Evolutionary conservation across 345 rosid genomes (phyloP).

Genomic region (Arabidopsis suecica): DNA sequence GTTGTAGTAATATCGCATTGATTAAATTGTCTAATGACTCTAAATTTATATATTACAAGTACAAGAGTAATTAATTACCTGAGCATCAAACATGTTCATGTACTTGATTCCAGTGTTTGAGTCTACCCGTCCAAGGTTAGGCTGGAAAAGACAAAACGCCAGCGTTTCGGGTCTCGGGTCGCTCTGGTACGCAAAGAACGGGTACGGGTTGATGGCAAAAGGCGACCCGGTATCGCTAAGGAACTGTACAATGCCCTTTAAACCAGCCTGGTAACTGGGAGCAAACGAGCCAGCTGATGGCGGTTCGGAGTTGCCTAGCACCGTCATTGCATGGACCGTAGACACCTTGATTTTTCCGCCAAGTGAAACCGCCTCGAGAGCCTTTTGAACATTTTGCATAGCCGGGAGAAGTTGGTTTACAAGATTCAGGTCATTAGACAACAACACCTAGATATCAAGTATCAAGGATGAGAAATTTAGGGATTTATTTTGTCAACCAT

Average conservation of each 20-base stretch:
- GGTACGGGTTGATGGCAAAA: constrained; percentile 79
- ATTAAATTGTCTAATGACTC: too few species aligned
- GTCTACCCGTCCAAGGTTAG: constrained; percentile 89
- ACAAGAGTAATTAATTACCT: constrained; percentile 52
- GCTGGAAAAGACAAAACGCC: constrained; percentile 84
- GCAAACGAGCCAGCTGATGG: constrained; percentile 79
- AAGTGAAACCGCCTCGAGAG: constrained; percentile 62
- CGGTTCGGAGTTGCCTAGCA: constrained; percentile 77
- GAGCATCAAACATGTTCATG: constrained; percentile 98
- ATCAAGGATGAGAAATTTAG: not conserved
- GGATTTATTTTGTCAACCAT: not conserved
- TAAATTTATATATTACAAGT: not conserved
- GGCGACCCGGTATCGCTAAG: constrained; percentile 76
- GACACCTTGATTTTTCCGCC: constrained; percentile 82
- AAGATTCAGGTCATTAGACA: constrained; percentile 63
- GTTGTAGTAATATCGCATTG: not conserved
- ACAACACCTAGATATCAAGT: constrained; percentile 54
- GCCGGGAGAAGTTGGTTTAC: constrained; percentile 83
- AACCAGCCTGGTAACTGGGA: constrained; percentile 52
- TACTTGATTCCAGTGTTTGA: constrained; percentile 71
- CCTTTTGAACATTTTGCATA: constrained; percentile 71
- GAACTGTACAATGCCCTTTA: constrained; percentile 72
- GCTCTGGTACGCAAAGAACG: constrained; percentile 83
- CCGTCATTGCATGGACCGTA: constrained; percentile 83
- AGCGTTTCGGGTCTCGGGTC: constrained; percentile 84